Base-by-base conservation (phyloP, 2,329 filamentous ascomycete genomes). In the Sarocladiaceae sp. region DNA sequence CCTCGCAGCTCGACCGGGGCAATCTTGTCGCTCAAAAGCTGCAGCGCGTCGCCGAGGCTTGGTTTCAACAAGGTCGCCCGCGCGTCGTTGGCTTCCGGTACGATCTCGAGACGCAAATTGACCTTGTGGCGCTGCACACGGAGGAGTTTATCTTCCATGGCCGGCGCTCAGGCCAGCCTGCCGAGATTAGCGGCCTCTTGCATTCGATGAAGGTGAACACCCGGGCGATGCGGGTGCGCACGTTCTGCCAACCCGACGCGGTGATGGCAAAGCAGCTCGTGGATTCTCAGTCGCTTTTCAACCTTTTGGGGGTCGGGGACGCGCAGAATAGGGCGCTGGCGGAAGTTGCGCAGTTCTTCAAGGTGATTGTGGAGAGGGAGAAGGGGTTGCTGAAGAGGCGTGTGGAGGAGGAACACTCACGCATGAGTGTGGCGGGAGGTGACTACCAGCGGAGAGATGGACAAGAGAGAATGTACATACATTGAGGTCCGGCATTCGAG, bases 21-120 rank as follows among this genome's bases (percentile, higher is more conserved):
- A 73, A 73, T 1, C 62, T 80, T 4, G 64, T 73, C 5, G 61
- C 69, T 1, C 66, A 69, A 50, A 73, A 74, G 53, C 67, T 75
- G 47, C 72, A 73, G 51, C 70, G 66, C 47, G 58, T 78, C 6
- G 65, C 68, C 2, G 73, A 79, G 42, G 57, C 53, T 4, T 81
- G 76, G 77, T 59, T 64, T 19, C 62, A 67, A 33, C 68, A 70
- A 49, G 76, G 76, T 31, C 73, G 73, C 0, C 74, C 76, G 5
- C 69, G 66, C 45, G 75, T 80, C 7, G 58, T 76, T 18, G 72
- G 73, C 11, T 80, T 79, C 56, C 72, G 74, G 15, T 80, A 76
- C 55, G 76, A 81, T 48, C 57, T 80, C 2, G 76, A 80, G 60
- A 79, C 76, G 1, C 77, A 80, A 58, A 54, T 80, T n/a, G 73